phyloP scores from a whole-genome alignment of 2,329 filamentous ascomycete genomes.

The Epichloe uncinata region DNA sequence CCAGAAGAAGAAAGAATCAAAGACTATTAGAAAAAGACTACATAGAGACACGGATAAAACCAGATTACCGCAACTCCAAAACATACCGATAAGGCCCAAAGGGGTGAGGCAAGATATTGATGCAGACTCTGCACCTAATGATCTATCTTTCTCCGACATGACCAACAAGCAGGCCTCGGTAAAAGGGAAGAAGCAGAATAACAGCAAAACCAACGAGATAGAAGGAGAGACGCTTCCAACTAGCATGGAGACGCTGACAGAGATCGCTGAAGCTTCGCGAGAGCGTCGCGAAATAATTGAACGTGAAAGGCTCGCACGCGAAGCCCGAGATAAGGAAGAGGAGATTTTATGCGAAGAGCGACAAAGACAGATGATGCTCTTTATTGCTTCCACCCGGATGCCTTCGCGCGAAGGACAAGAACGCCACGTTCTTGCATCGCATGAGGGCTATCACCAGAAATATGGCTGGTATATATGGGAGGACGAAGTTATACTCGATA shows the following conservation, averaged over 20 bases:
- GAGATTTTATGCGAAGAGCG: neutral
- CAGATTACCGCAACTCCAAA: too few relatives aligned
- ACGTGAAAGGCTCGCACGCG: neutral
- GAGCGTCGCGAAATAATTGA: neutral
- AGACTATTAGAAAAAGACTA: neutral
- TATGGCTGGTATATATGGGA: constrained; percentile 15
- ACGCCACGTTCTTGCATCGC: neutral
- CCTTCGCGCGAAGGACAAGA: constrained; percentile 1
- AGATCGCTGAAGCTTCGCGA: neutral
- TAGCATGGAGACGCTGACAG: neutral
- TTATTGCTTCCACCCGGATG: constrained; percentile 7
- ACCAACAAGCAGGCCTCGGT: neutral
- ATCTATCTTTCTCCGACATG: neutral
- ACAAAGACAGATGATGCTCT: constrained; percentile 8
- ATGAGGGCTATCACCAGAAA: constrained; percentile 10
- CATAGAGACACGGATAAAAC: neutral
- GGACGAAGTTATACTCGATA: constrained; percentile 13
- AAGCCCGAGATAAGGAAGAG: constrained; percentile 3
- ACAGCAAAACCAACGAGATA: neutral
- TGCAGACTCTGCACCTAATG: neutral
- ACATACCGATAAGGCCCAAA: neutral
- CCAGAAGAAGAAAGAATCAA: neutral
- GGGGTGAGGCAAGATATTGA: neutral
- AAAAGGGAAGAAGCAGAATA: neutral
- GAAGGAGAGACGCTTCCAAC: neutral